Base-by-base conservation (phyloP, 257 asterid species). In the Nicotiana otophora region DNA sequence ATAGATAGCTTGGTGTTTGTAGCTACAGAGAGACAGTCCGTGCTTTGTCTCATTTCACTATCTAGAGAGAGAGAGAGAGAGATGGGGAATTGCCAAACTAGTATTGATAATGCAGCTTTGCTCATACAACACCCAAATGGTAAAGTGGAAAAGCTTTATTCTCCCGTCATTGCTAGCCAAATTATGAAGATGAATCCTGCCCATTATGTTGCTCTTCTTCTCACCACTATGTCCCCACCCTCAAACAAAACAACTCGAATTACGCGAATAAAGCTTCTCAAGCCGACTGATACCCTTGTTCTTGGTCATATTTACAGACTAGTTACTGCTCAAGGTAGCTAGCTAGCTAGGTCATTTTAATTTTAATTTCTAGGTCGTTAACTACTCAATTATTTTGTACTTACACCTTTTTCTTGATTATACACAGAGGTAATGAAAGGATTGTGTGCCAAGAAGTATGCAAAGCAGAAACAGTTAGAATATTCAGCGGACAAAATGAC, bases 231-330 rank as follows among this genome's bases (percentile, higher is more conserved):
- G 62, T 86, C 82, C 9, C 87, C 77, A 1, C 89, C 16, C 48
- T 7, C 48, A 39, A 39, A 39, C 48, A 36, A 5, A 5, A 36
- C 8, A 36, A 15, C 81, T 23, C 17, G 5, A 82, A 62, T 95
- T 26, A 92, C 97, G 0, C 84, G 95, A 81, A 95, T 95, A 54
- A 95, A 95, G 77, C 97, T 95, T 64, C 97, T 95, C 30, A 89
- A 92, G 86, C 94, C 98, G 5, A 89, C 90, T 60, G 98, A 95
- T 9, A 87, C 95, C 20, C 93, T 95, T 33, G 86, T 74, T 86
- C 96, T 95, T 83, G 98, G 98, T 83, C 98, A 92, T 87, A 97
- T 91, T 46, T 95, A 95, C 20, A 91, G 96, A 69, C 98, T 95
- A 36, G 89, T 95, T 84, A 89, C 98, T 10, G 84, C 91, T 39